Evolutionary conservation across 2,329 filamentous ascomycete genomes (phyloP), one percentile per base, ranked within the genome.

Genomic region (Paracorniculantispora psalliotae): DNA sequence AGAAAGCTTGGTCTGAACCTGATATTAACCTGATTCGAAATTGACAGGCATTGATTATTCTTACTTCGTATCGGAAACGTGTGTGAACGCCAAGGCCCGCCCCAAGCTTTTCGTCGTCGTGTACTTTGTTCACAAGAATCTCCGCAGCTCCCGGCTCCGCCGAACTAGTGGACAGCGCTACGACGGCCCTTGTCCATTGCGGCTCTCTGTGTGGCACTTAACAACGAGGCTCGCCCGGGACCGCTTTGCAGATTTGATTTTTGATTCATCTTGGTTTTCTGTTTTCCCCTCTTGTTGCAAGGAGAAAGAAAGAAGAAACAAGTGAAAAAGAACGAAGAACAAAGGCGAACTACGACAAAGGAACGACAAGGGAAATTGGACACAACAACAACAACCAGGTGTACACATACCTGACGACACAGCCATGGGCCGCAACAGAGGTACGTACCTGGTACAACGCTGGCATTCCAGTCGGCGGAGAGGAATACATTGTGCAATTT

Each of bases 351-450:
- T n/a, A 17, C 46, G 17, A 28, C 23, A 44, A 19, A 19, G n/a
- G 17, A 28, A 50, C 13, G 26, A 19, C 21, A 26, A 19, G 21
- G 19, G 3, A 25, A 33, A 19, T 10, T 30, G 15, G 37, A 13
- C 19, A 39, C 33, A 23, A 21, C n/a, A n/a, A 28, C 10, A 53
- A 53, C 13, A 53, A 28, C 50, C 41, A 15, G 17, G n/a, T 23
- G 50, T 43, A 47, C 23, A 50, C 55, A 57, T 50, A 57, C 55
- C 43, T 21, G 48, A 17, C 12, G 23, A 59, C 55, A 43, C 33
- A 59, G 41, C 49, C 55, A 61, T 61, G 59, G 59, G 54, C 37
- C 59, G 59, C 48, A 61, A 58, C 28, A 57, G 59, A 61, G 59
- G 59, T 61, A 55, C 54, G 59, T 61, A 51, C 28, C 30, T 59